These are phyloP conservation scores for Aspergillus latus DNA, from an alignment of 2,329 filamentous ascomycete genomes.

Conservation along the genomic window DNA sequence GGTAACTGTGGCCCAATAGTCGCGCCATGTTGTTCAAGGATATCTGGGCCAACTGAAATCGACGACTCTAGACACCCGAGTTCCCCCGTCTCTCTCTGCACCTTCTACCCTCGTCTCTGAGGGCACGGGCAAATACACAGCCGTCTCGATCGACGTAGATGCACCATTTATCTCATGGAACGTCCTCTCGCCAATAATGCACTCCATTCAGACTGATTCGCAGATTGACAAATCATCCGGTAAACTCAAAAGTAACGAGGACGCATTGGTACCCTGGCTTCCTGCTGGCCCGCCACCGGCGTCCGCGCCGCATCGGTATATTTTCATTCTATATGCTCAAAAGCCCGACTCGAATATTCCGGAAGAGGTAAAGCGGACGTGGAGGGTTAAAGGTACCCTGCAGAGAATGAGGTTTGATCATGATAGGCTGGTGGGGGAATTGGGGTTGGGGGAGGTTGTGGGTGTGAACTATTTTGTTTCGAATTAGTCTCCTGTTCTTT, in stretches of 20 bases:
- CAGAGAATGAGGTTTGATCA: conserved; percentile 4
- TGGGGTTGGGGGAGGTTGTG: background rate
- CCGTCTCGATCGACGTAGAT: conserved; percentile 1
- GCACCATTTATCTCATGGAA: background rate
- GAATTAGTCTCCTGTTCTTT: background rate
- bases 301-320: conserved; percentile 2
- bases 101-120: background rate
- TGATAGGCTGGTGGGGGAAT: background rate
- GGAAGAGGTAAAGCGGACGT: background rate
- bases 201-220: background rate
- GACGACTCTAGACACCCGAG: background rate
- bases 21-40: no score
- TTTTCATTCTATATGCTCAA: background rate
- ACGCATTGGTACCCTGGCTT: background rate
- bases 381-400: background rate
- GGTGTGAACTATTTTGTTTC: conserved; percentile 1
- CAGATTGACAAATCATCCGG: background rate
- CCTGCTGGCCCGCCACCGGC: background rate
- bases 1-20: background rate
- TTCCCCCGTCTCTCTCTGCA: background rate
- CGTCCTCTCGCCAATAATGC: background rate
- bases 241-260: background rate
- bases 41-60: background rate
- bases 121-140: background rate
- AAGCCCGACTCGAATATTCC: background rate